Evolutionary conservation across 495 filamentous ascomycete genomes (phyloP), one percentile per base, ranked within the genome.

Genomic region (Neurospora sp.): DNA sequence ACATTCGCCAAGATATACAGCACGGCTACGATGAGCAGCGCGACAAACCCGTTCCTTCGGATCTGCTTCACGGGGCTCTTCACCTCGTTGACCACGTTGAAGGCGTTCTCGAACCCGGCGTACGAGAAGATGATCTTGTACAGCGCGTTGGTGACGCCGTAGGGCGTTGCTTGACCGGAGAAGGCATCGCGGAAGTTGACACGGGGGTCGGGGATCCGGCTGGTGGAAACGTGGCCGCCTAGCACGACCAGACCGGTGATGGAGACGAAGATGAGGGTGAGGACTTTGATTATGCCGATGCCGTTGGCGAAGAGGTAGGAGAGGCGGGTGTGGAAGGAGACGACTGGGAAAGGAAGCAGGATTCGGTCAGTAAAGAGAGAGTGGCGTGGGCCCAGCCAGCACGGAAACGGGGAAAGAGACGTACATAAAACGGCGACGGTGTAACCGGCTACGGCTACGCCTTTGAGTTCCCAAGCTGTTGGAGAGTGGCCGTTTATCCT

Each of bases 111-210:
- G 69, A 87, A 92, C 0, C 90, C 89, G 1, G 82, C 76, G 74
- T 91, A 92, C 0, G 89, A 86, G 73, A 90, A 91, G 40, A 90
- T 85, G 42, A 92, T 85, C 68, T 88, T 88, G 73, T 89, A 83
- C 31, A 91, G 75, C 11, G 89, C 89, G 61, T 87, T 88, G 0
- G 89, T 87, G 14, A 88, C 79, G 5, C 85, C 88, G 27, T 85
- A 83, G 0, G 81, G 82, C 3, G 82, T 80, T 0, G 83, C 82
- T 3, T 79, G 82, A 5, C 88, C 87, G 48, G 82, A 79, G 69
- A 90, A 91, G 0, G 89, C 78, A 76, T 91, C 80, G 27, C 80
- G 78, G 76, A 90, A 92, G 74, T 91, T 91, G 48, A 80, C 76
- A 7, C 79, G 81, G 0, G 89, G 89, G 71, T 90, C 83, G 18